phyloP scores from a whole-genome alignment of 257 asterid species.

The Gentiana dahurica region DNA sequence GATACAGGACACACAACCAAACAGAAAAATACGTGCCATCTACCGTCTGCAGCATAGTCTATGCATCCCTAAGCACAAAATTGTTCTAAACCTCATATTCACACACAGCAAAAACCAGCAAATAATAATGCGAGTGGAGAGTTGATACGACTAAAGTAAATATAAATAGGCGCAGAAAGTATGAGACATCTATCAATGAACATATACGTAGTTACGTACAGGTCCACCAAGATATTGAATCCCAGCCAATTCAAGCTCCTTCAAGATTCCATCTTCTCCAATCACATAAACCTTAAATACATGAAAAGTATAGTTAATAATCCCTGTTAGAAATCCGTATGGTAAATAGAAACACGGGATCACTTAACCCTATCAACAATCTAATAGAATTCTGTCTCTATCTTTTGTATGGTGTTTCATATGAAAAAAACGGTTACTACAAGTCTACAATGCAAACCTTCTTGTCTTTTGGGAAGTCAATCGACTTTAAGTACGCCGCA shows the following conservation, averaged over 20 bases:
- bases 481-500: constrained; percentile 94
- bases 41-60: no score
- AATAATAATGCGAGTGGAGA: not conserved
- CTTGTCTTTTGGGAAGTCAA: constrained; percentile 92
- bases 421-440: not conserved
- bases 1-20: no score
- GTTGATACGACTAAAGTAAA: no score
- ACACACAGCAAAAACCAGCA: not conserved
- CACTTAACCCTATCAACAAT: no score
- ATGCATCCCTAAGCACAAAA: not conserved
- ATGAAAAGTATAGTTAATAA: no score
- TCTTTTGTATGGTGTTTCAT: no score
- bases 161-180: not conserved
- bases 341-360: no score
- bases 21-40: no score
- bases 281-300: constrained; percentile 67
- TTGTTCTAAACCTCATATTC: not conserved
- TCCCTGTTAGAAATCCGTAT: no score
- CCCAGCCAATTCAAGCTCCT: constrained; percentile 92
- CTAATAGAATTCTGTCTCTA: no score
- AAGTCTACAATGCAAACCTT: constrained; percentile 35
- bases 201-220: constrained; percentile 37
- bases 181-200: constrained; percentile 3
- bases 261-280: constrained; percentile 94
- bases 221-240: constrained; percentile 89